Evolutionary conservation across 306 rosid genomes (phyloP), one percentile per base, ranked within the genome.

Genomic region (Canavalia ensiformis): DNA sequence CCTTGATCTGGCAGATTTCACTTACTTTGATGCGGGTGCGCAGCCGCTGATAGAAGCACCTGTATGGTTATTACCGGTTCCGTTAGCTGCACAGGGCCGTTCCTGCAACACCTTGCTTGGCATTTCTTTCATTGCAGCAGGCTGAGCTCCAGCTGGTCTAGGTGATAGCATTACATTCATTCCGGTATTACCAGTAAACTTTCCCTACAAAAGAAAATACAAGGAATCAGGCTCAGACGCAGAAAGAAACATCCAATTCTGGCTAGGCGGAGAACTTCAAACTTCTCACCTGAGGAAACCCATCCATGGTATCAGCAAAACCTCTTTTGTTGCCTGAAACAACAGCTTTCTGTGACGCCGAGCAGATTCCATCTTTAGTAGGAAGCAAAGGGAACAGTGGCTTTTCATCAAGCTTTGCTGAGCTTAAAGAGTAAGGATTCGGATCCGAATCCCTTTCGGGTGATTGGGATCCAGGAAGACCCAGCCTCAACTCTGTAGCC

Each of bases 391-490:
- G 98, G 86, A 95, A 94, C 64, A 93, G 74, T 0, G 89, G 94
- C 82, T 93, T 95, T 88, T 95, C 97, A 55, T 91, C 97, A 34
- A 85, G 90, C 76, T 90, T 85, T 25, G 87, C 72, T 2, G 92
- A 47, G 84, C 84, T 83, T 18, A 62, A 64, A 80, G 84, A 68
- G 84, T 78, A 88, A 75, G 68, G 80, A 55, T 88, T 88, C 51
- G 75, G 67, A 39, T 88, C 89, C 51, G 75, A 62, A 39, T 88
- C 90, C 69, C 95, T 82, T 65, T 87, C 97, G 0, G 97, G 97
- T 2, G 99, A 93, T 50, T 87, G 94, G 72, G 94, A 95, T 86
- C 96, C 97, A 44, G 99, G 99, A 84, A 95, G 97, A 54, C 98
- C 98, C 41, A 95, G 89, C 87, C 94, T 89, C 88, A 93, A 82